A percentile compares a stretch with the other conserved stretches of the same genome.
phyloP scores from a whole-genome alignment of 2,329 filamentous ascomycete genomes.

The Pleomassaria siparia region DNA sequence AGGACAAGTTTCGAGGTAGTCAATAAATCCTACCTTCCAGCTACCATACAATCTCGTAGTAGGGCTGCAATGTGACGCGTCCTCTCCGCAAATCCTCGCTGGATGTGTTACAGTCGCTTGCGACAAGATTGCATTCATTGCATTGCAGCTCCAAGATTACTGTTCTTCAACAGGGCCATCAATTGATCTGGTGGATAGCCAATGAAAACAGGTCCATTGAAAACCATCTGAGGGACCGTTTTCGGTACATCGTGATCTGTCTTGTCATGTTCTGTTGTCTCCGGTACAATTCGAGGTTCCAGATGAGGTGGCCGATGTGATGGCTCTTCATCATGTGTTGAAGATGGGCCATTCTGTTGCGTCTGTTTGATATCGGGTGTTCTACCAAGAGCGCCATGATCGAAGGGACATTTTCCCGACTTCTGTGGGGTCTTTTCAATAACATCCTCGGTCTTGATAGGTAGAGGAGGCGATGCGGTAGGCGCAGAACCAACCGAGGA shows the following conservation, averaged over 20 bases:
- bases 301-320: neutral
- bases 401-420: conserved; percentile 39
- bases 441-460: conserved; percentile 46
- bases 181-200: conserved; percentile 62
- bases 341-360: conserved; percentile 5
- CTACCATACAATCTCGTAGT: neutral
- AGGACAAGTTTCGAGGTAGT: neutral
- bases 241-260: conserved; percentile 14
- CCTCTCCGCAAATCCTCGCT: neutral
- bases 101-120: neutral
- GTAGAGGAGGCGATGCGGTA: conserved; percentile 49
- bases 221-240: conserved; percentile 69
- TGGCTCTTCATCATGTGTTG: conserved; percentile 6
- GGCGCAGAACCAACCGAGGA: conserved; percentile 44
- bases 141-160: conserved; percentile 35
- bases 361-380: conserved; percentile 11
- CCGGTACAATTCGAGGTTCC: conserved; percentile 2
- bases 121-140: conserved; percentile 15
- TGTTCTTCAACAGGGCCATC: conserved; percentile 37
- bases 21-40: neutral
- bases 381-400: conserved; percentile 30
- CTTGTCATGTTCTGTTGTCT: conserved; percentile 5
- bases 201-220: conserved; percentile 92
- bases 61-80: neutral
- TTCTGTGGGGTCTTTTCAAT: conserved; percentile 30